These are phyloP conservation scores for Arabis hirsuta DNA, from an alignment of 345 rosid species.

Conservation along the genomic window DNA sequence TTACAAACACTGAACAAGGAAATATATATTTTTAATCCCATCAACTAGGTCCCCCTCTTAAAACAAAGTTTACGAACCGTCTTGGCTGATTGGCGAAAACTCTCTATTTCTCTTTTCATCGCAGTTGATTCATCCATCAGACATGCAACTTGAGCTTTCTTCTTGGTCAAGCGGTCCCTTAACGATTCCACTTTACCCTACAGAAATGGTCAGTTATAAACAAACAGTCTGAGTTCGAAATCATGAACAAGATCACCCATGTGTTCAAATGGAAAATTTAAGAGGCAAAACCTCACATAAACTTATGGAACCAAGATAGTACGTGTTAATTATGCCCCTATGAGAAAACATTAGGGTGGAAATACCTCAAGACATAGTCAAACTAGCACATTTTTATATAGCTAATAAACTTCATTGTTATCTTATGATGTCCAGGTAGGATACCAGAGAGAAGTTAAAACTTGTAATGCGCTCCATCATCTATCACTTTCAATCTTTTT, in stretches of 20 bases:
- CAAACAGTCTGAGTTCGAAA: conserved; percentile 20
- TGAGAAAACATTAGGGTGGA: not conserved
- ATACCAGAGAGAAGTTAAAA: not conserved
- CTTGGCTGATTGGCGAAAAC: conserved; percentile 55
- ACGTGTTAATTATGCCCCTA: not conserved
- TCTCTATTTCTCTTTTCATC: conserved; percentile 72
- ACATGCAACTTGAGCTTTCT: conserved; percentile 70
- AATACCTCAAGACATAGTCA: conserved; percentile 20
- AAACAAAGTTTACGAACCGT: conserved; percentile 56
- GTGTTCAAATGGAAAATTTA: not conserved
- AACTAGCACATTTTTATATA: not conserved
- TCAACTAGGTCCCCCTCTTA: conserved; percentile 16
- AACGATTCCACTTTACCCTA: conserved; percentile 67
- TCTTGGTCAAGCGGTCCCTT: conserved; percentile 57
- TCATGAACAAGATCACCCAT: conserved; percentile 5
- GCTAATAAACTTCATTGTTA: conserved; percentile 4
- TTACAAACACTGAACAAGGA: not conserved
- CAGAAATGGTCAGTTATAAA: conserved; percentile 28
- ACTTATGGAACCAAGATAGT: conserved; percentile 13
- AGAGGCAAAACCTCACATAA: conserved; percentile 20
- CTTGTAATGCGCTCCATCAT: conserved; percentile 13
- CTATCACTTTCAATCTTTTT: not conserved
- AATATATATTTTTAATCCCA: not conserved
- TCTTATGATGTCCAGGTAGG: conserved; percentile 2
- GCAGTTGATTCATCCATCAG: conserved; percentile 72